Conservation (phyloP, 83 land plant genomes). For the Diphasiastrum complanatum region DNA sequence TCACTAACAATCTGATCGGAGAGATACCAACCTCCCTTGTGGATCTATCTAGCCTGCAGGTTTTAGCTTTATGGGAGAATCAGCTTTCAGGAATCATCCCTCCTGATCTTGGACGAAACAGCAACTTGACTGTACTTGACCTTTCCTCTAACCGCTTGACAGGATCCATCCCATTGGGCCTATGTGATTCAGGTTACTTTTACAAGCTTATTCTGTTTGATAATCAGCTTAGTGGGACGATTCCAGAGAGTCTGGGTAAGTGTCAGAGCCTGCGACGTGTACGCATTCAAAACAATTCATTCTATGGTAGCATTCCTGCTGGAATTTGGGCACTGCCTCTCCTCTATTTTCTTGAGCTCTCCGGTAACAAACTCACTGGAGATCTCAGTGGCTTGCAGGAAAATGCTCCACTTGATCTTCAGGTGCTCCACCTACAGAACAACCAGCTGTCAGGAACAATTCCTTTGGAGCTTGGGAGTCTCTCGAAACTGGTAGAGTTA, state of each 20-base stretch:
- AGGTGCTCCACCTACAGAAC: constrained; percentile 29
- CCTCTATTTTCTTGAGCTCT: constrained; percentile 42
- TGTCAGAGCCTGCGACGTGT: constrained; percentile 43
- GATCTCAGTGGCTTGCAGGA: constrained; percentile 19
- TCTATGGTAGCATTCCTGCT: constrained; percentile 34
- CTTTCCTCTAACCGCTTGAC: constrained; percentile 41
- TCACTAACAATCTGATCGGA: too few species aligned
- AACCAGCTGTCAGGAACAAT: constrained; percentile 34
- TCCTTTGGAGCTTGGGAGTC: constrained; percentile 27
- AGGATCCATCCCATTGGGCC: constrained; percentile 32
- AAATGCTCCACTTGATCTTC: constrained; percentile 32
- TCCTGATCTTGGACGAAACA: too few species aligned
- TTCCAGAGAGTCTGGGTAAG: constrained; percentile 31
- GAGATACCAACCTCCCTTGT: too few species aligned
- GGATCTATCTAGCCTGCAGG: too few species aligned
- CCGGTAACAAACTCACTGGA: constrained; percentile 35
- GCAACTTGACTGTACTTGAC: constrained; percentile 40
- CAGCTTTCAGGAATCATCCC: too few species aligned
- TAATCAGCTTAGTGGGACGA: constrained; percentile 35
- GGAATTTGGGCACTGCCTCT: constrained; percentile 31
- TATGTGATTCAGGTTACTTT: constrained; percentile 33
- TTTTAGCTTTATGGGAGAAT: too few species aligned
- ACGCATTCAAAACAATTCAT: constrained; percentile 40
- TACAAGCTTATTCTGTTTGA: constrained; percentile 46
- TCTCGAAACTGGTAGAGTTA: constrained; percentile 28